These are phyloP conservation scores for Russula earlei DNA, from an alignment of 768 basidiomycete genomes.

Conservation along the genomic window DNA sequence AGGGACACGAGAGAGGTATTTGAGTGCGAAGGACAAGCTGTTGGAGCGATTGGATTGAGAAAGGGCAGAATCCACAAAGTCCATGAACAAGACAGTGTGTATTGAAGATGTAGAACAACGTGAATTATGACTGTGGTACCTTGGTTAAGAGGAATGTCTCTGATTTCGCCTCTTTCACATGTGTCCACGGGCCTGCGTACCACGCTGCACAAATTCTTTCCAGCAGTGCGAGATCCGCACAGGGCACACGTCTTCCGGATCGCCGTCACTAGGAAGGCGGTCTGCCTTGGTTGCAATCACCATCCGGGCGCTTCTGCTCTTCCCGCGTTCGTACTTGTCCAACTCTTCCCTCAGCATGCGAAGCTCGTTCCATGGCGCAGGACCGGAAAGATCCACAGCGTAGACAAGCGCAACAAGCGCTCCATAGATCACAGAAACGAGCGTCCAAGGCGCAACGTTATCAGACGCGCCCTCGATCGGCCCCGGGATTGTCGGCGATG, in stretches of 20 bases:
- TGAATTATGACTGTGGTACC: not conserved
- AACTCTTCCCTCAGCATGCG: conserved; percentile 68
- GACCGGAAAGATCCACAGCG: conserved; percentile 77
- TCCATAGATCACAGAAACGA: conserved; percentile 91
- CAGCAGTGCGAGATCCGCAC: conserved; percentile 44
- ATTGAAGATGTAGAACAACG: not conserved
- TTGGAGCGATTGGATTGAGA: not conserved
- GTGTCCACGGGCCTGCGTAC: conserved; percentile 58
- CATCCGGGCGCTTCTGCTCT: conserved; percentile 67
- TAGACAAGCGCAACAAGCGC: conserved; percentile 82
- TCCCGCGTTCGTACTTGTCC: conserved; percentile 68
- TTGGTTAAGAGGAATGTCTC: not conserved
- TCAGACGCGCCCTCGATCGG: conserved; percentile 77
- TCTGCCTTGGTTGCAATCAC: conserved; percentile 97
- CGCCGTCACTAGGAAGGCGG: conserved; percentile 43
- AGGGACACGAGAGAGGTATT: conserved; percentile 71
- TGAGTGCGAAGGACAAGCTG: conserved; percentile 61
- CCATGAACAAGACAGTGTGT: not conserved
- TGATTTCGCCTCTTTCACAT: conserved; percentile 45
- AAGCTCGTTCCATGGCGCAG: conserved; percentile 73
- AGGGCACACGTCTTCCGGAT: conserved; percentile 41
- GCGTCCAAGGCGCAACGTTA: conserved; percentile 88
- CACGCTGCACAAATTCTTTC: conserved; percentile 66
- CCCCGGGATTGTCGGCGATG: conserved; percentile 94
- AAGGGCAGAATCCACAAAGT: not conserved